Base-by-base conservation (phyloP, 352 stramenopile genomes). In the Globisporangium polare region DNA sequence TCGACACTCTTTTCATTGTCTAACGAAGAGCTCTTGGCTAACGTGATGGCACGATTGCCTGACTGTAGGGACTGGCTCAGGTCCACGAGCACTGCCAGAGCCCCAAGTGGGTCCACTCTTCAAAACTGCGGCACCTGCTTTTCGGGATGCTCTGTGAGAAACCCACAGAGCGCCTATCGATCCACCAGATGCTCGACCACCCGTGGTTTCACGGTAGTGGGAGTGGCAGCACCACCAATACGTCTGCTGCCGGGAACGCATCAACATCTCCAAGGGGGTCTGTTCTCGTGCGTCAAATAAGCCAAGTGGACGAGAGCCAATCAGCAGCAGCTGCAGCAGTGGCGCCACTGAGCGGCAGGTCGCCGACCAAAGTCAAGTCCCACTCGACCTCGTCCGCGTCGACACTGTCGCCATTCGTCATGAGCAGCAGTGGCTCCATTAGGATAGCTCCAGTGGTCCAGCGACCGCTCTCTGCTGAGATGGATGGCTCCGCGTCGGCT, bases 171-270 rank as follows among this genome's bases (percentile, higher is more conserved):
- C 74, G 80, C 3, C 60, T 81, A 5, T 77, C 73, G 7, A 72
- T 88, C 52, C 63, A 74, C 17, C 53, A 87, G 22, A 64, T 86
- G 50, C 63, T 88, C 41, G 63, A 71, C 33, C 77, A 88, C 41
- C 66, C 76, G 31, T 88, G 80, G 80, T 72, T 88, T 53, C 51
- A 64, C 27, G n/a, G 27, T 26, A n/a, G 47, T 39, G 27, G n/a
- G n/a, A n/a, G n/a, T n/a, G n/a, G 20, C 12, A 15, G 22, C 10
- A n/a, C 9, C 20, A 5, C 50, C n/a, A 27, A 17, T 24, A 50
- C 26, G 20, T 37, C 45, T 50, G 22, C 50, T 15, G 24, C 15
- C 22, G 20, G 17, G 29, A 31, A 8, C 18, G n/a, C n/a, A 17
- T 9, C 46, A 43, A 13, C 37, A 18, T 20, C 62, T n/a, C 27